phyloP scores from a whole-genome alignment of 2,329 filamentous ascomycete species.

The Trichoderma asperellum region DNA sequence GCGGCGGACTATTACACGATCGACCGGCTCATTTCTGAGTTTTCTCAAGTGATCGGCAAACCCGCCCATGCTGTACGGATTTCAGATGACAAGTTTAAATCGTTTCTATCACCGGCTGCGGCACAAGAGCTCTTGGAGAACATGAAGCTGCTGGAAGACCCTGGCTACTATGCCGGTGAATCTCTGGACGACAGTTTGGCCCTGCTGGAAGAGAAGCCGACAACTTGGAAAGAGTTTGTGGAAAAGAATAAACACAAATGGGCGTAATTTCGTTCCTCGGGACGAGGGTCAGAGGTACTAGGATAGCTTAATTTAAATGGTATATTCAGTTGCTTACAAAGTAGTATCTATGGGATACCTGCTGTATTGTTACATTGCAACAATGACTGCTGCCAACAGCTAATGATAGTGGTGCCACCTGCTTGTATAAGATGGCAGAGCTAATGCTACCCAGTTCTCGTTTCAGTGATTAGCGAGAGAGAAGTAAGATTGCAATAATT shows the following conservation, averaged over 20 bases:
- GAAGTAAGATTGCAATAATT: neutral
- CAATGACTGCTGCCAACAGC: neutral
- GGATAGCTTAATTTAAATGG: neutral
- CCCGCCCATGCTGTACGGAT: constrained; percentile 39
- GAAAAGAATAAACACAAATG: constrained; percentile 40
- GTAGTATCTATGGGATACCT: neutral
- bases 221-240: constrained; percentile 46
- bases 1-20: constrained; percentile 45
- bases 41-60: constrained; percentile 43
- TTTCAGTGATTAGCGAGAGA: neutral
- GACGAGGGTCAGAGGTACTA: neutral
- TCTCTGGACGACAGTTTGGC: constrained; percentile 40
- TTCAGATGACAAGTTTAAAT: constrained; percentile 43
- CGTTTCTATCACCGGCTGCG: constrained; percentile 37
- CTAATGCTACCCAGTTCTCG: neutral
- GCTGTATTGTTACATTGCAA: neutral
- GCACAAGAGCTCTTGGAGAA: constrained; percentile 49
- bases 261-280: constrained; percentile 23
- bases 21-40: constrained; percentile 41
- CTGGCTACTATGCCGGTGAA: constrained; percentile 47
- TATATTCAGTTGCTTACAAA: neutral
- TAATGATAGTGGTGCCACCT: neutral
- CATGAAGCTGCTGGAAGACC: constrained; percentile 47
- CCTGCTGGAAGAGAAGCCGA: constrained; percentile 44
- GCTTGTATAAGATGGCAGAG: neutral